Evolutionary conservation across 306 rosid species (phyloP).

Genomic region (Calophaca sinica): DNA sequence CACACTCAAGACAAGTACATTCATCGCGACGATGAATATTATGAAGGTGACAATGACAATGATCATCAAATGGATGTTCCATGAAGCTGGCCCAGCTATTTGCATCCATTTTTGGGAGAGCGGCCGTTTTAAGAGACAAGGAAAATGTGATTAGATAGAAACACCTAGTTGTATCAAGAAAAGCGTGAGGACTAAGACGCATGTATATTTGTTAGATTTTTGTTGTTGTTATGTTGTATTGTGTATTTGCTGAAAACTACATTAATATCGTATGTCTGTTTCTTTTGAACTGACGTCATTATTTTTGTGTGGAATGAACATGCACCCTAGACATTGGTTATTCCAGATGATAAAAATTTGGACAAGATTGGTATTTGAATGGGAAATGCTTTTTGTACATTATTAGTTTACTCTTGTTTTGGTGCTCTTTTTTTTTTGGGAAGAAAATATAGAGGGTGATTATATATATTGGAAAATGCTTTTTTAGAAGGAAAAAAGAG

Average conservation of each 20-base stretch:
- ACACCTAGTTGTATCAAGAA: slow-evolving; percentile 9
- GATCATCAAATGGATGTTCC: slow-evolving; percentile 81
- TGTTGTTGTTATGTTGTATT: background rate
- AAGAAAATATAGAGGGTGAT: background rate
- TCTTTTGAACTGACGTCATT: background rate
- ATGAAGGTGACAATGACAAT: slow-evolving; percentile 89
- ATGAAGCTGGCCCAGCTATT: slow-evolving; percentile 38
- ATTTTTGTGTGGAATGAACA: slow-evolving; percentile 25
- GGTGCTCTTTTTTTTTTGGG: background rate
- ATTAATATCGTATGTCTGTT: background rate
- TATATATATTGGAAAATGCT: background rate
- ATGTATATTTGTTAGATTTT: slow-evolving; percentile 4
- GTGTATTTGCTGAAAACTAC: slow-evolving; percentile 29
- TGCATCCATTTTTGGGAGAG: slow-evolving; percentile 19
- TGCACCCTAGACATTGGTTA: background rate
- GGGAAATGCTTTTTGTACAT: background rate
- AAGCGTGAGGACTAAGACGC: background rate
- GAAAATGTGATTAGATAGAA: slow-evolving; percentile 44
- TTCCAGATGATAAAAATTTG: slow-evolving; percentile 2
- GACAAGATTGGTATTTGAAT: background rate
- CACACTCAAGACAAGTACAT: slow-evolving; percentile 92
- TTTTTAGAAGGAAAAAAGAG: background rate
- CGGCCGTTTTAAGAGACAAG: slow-evolving; percentile 13
- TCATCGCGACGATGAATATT: slow-evolving; percentile 92
- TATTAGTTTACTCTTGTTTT: background rate